Conservation (phyloP, 371 early-diverging fungal genomes). For the Blakeslea trispora region DNA sequence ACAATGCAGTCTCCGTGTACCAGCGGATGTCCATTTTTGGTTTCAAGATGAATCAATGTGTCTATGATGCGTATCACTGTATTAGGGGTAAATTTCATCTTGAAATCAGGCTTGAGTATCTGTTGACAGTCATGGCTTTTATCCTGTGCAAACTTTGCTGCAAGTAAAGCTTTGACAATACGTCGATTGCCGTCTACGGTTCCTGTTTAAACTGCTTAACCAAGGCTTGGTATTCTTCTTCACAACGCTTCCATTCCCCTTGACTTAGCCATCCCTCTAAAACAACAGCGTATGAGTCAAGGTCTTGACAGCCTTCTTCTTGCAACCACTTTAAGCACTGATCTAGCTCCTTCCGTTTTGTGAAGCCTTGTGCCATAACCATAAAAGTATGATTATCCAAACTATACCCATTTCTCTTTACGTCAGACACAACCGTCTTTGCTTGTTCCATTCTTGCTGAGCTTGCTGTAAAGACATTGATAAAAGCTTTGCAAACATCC, state of each 20-base stretch:
- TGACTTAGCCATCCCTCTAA: conserved; percentile 29
- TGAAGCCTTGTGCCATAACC: conserved; percentile 26
- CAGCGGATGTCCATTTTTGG: conserved; percentile 4
- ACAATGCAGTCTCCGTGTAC: conserved; percentile 26
- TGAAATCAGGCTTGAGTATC: not conserved
- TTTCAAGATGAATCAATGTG: conserved; percentile 17
- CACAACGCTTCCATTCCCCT: conserved; percentile 28
- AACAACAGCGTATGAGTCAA: conserved; percentile 34
- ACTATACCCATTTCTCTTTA: conserved; percentile 16
- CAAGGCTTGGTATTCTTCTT: conserved; percentile 10
- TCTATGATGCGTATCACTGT: conserved; percentile 29
- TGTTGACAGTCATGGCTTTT: not conserved
- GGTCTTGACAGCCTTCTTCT: conserved; percentile 1
- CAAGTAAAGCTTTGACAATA: conserved; percentile 29
- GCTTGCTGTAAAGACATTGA: conserved; percentile 22
- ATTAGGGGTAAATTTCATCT: conserved; percentile 24
- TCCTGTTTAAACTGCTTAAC: not conserved
- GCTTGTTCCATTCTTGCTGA: conserved; percentile 10
- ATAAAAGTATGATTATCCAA: conserved; percentile 12
- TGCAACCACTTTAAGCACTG: conserved; percentile 22
- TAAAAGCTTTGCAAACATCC: conserved; percentile 24
- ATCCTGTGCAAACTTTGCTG: conserved; percentile 14
- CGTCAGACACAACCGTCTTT: conserved; percentile 13
- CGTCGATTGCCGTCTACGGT: conserved; percentile 25
- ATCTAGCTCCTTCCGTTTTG: conserved; percentile 20